Percentiles rank a stretch among this genome's conserved stretches.
Evolutionary conservation across 495 filamentous ascomycete genomes (phyloP).

Genomic region (Penicillium longicatenatum): DNA sequence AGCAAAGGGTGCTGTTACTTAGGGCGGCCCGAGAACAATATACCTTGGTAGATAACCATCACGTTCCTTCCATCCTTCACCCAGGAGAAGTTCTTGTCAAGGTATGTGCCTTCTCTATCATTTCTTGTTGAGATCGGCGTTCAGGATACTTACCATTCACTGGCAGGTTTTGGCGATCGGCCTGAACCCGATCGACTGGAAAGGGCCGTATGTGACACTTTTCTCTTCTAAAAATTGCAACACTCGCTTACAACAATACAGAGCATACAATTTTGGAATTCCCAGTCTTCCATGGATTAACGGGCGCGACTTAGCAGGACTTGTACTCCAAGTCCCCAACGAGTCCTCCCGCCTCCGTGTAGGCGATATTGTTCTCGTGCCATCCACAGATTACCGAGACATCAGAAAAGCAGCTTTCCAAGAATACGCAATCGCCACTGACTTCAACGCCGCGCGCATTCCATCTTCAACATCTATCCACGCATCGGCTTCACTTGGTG

Average conservation of each 20-base stretch:
- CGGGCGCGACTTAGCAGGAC: conserved; percentile 63
- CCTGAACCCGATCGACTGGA: conserved; percentile 75
- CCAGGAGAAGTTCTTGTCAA: conserved; percentile 58
- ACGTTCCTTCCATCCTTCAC: conserved; percentile 46
- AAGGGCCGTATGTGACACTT: conserved; percentile 56
- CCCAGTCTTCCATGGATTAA: conserved; percentile 66
- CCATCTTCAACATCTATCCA: conserved; percentile 49
- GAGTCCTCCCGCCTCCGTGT: conserved; percentile 46
- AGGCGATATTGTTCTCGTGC: conserved; percentile 61
- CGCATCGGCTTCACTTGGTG: conserved; percentile 60
- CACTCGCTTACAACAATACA: neutral
- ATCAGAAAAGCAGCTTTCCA: conserved; percentile 69
- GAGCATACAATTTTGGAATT: conserved; percentile 67
- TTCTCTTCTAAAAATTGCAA: neutral
- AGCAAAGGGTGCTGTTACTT: conserved; percentile 38
- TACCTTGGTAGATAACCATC: conserved; percentile 47
- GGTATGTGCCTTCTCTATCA: conserved; percentile 22
- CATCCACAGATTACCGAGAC: conserved; percentile 73
- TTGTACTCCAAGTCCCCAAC: conserved; percentile 51
- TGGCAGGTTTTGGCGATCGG: conserved; percentile 56
- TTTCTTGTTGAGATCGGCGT: neutral
- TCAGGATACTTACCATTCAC: conserved; percentile 3
- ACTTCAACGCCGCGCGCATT: conserved; percentile 63
- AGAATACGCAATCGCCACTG: conserved; percentile 63
- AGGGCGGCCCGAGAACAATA: conserved; percentile 42